Evolutionary conservation across 805 yeast species (phyloP).

Genomic region (Metahyphopichia silvanorum): DNA sequence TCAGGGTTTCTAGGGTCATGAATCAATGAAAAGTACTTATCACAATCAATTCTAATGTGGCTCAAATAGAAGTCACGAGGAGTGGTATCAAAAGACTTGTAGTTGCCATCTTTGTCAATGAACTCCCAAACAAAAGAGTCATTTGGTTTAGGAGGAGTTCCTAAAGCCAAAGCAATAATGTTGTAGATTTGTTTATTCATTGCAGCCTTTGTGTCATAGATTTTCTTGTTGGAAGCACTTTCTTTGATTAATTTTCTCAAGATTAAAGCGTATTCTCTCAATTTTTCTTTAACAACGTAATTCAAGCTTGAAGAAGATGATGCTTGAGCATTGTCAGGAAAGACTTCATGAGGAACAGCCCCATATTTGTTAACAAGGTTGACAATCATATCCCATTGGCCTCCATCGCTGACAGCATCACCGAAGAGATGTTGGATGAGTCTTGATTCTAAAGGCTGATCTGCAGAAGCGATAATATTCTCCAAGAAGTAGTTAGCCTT

Average conservation of each 20-base stretch:
- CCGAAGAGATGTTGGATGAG: slow-evolving; percentile 61
- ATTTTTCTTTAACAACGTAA: slow-evolving; percentile 59
- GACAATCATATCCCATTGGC: slow-evolving; percentile 82
- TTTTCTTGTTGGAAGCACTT: slow-evolving; percentile 36
- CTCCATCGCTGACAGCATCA: slow-evolving; percentile 79
- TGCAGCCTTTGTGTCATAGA: slow-evolving; percentile 29
- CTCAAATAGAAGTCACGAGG: slow-evolving; percentile 64
- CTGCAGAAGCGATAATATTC: slow-evolving; percentile 66
- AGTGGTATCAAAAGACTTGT: slow-evolving; percentile 49
- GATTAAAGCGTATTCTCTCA: slow-evolving; percentile 74
- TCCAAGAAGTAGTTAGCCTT: slow-evolving; percentile 79
- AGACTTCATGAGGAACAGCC: slow-evolving; percentile 67
- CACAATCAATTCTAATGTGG: slow-evolving; percentile 50
- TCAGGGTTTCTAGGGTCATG: slow-evolving; percentile 80
- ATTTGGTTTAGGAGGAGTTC: slow-evolving; percentile 73
- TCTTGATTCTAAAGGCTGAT: slow-evolving; percentile 66
- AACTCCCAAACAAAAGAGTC: slow-evolving; percentile 74
- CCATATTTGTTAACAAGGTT: slow-evolving; percentile 80
- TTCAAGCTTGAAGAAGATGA: slow-evolving; percentile 57
- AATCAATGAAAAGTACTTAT: slow-evolving; percentile 60
- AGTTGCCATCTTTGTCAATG: slow-evolving; percentile 66
- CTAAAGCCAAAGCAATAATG: slow-evolving; percentile 65
- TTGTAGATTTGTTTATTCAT: slow-evolving; percentile 64
- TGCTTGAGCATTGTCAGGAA: slow-evolving; percentile 64
- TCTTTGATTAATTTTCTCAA: slow-evolving; percentile 52